Percentiles rank a stretch among this genome's conserved stretches.
phyloP scores from a whole-genome alignment of 2,329 filamentous ascomycete species.

The Teratosphaeria gauchensis region DNA sequence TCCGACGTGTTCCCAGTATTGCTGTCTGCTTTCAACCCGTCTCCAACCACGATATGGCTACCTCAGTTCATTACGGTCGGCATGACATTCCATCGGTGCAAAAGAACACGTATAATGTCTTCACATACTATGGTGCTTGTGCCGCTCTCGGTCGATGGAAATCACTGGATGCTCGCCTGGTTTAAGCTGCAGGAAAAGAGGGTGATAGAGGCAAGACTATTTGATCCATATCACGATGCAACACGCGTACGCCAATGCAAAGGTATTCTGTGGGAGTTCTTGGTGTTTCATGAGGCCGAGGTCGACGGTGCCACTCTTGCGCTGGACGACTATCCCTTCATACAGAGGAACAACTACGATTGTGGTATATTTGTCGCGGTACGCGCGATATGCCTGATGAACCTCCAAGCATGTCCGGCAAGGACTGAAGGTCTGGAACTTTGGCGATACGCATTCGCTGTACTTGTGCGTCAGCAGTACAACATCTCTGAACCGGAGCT shows the following conservation, averaged over 20 bases:
- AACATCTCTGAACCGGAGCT: not conserved
- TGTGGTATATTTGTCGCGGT: not conserved
- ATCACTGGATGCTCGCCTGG: not conserved
- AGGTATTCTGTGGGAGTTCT: not conserved
- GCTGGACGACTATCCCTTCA: not conserved
- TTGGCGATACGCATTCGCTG: not conserved
- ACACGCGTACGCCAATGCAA: not conserved
- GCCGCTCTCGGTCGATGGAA: not conserved
- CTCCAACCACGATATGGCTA: not conserved
- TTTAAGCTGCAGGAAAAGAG: not conserved
- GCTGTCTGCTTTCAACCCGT: not conserved
- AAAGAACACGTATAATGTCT: not conserved
- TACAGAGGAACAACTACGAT: not conserved
- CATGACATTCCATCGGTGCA: not conserved
- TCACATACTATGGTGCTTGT: not conserved
- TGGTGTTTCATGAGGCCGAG: not conserved
- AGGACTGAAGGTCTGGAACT: not conserved
- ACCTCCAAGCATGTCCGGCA: not conserved
- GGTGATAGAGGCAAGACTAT: not conserved
- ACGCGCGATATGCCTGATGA: not conserved
- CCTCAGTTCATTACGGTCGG: not conserved
- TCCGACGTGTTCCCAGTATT: not conserved
- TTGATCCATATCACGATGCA: not conserved
- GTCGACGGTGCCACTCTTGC: not conserved
- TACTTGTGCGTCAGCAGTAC: not conserved